These are phyloP conservation scores for Claviceps pusilla DNA, from an alignment of 2,329 filamentous ascomycete genomes.

Conservation along the genomic window DNA sequence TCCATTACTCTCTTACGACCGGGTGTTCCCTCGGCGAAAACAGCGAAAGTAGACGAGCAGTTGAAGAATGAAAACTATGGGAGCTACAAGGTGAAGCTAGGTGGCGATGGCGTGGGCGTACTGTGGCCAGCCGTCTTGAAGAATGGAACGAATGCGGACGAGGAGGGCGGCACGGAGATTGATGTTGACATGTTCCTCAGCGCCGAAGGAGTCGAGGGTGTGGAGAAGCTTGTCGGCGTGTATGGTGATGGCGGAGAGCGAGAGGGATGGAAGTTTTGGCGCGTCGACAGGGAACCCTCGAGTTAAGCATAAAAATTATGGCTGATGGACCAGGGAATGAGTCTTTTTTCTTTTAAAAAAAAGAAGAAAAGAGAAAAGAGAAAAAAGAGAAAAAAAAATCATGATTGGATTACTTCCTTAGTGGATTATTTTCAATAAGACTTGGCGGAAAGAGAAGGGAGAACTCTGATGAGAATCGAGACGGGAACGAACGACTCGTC, in stretches of 20 bases:
- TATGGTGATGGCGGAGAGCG: constrained; percentile 50
- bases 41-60: constrained; percentile 48
- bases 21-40: constrained; percentile 36
- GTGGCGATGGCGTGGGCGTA: constrained; percentile 85
- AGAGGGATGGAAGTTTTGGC: constrained; percentile 82
- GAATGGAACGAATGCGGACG: constrained; percentile 65
- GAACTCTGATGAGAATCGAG: too few species aligned
- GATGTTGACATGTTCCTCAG: constrained; percentile 71
- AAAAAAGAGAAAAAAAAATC: too few species aligned
- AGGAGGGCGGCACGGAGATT: constrained; percentile 78
- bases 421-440: too few species aligned
- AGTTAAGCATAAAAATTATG: background rate
- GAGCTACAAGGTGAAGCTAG: constrained; percentile 78
- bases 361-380: too few species aligned
- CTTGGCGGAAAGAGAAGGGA: too few species aligned
- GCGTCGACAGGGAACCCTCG: constrained; percentile 33
- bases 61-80: constrained; percentile 60
- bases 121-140: constrained; percentile 84
- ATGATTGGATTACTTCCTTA: too few species aligned
- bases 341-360: too few species aligned
- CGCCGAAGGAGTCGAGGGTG: constrained; percentile 68
- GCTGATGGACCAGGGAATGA: background rate
- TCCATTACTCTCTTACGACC: constrained; percentile 81
- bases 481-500: too few species aligned
- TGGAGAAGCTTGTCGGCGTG: constrained; percentile 78